Evolutionary conservation across 1,284 basidiomycete species (phyloP).

Genomic region (Ganoderma multipileum): DNA sequence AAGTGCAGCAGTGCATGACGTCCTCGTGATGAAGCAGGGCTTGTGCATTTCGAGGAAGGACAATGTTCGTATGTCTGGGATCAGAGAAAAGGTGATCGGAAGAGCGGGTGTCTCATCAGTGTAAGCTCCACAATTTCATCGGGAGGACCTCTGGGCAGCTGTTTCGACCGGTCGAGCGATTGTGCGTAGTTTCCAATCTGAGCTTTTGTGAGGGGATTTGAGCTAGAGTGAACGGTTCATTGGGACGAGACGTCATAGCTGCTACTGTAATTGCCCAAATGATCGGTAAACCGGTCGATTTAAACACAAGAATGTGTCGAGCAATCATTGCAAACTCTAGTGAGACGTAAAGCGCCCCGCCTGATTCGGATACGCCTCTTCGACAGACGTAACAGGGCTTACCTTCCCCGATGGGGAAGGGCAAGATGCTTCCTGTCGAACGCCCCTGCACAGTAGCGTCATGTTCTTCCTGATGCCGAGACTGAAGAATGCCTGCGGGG

Average conservation of each 20-base stretch:
- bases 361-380: neutral
- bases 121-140: neutral
- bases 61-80: neutral
- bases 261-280: neutral
- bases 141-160: neutral
- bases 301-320: neutral
- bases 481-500: neutral
- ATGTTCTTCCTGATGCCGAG: neutral
- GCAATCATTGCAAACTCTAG: neutral
- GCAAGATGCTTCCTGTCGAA: constrained; percentile 7
- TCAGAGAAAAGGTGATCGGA: neutral
- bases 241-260: neutral
- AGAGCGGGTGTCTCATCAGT: neutral
- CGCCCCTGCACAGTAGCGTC: neutral
- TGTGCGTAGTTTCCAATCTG: neutral
- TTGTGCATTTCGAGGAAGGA: neutral
- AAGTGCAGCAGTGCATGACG: neutral
- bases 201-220: neutral
- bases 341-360: neutral
- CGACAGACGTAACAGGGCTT: neutral
- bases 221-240: neutral
- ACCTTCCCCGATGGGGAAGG: neutral
- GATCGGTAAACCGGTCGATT: neutral
- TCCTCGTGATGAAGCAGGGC: neutral
- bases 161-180: neutral